Evolutionary conservation across 805 yeast species (phyloP).

Genomic region (Wickerhamomyces alni): DNA sequence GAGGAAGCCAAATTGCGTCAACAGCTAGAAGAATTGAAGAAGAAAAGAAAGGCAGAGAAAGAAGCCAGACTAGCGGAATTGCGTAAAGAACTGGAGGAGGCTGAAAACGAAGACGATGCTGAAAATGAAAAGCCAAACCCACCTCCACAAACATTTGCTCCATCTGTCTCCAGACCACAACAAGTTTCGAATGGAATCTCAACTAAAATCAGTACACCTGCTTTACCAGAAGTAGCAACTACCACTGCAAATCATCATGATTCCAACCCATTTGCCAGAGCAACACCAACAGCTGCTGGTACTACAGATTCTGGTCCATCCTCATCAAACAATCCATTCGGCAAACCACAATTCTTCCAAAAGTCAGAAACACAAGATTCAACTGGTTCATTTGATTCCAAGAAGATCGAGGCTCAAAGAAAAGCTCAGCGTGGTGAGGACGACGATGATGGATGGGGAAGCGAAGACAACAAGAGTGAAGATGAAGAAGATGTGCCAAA

Average conservation of each 20-base stretch:
- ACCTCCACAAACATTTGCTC: conserved; percentile 15
- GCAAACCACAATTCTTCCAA: conserved; percentile 35
- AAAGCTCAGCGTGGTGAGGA: conserved; percentile 55
- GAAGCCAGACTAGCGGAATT: conserved; percentile 27
- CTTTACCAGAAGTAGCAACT: conserved; percentile 6
- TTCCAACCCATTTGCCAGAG: conserved; percentile 22
- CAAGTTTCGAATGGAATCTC: conserved; percentile 8
- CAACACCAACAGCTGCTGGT: conserved; percentile 1
- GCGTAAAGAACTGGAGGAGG: conserved; percentile 53
- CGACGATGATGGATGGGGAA: conserved; percentile 29
- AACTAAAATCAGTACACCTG: conserved; percentile 9
- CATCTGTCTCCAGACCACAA: conserved; percentile 10
- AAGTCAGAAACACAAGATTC: conserved; percentile 16
- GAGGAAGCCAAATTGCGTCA: conserved; percentile 45
- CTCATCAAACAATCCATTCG: conserved; percentile 50
- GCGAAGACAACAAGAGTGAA: conserved; percentile 26
- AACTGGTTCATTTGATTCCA: conserved; percentile 39
- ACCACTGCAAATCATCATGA: conserved; percentile 14
- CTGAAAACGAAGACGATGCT: conserved; percentile 39
- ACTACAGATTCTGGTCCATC: no score
- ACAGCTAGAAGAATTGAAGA: conserved; percentile 52
- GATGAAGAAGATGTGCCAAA: conserved; percentile 29
- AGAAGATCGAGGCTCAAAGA: conserved; percentile 64
- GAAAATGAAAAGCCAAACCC: conserved; percentile 24
- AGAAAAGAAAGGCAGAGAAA: conserved; percentile 29